These are phyloP conservation scores for Suillus alpinus DNA, from an alignment of 768 basidiomycete genomes.

Conservation along the genomic window DNA sequence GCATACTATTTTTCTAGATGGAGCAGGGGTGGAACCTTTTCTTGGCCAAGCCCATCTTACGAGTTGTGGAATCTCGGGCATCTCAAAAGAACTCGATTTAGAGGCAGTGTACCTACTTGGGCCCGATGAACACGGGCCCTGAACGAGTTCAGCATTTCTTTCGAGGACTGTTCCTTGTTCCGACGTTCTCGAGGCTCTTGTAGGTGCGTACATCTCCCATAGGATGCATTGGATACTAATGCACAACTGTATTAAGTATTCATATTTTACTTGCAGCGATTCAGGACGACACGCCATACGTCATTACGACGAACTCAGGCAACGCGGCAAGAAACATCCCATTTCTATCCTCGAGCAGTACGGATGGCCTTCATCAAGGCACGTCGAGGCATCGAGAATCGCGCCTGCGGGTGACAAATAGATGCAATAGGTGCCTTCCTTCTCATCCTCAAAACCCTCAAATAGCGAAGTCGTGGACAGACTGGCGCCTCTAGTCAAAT, in stretches of 20 bases:
- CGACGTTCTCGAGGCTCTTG: not conserved
- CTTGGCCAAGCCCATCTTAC: not conserved
- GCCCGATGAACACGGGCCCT: not conserved
- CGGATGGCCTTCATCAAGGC: not conserved
- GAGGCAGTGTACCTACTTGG: not conserved
- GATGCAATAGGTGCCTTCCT: not conserved
- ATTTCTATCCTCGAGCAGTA: not conserved
- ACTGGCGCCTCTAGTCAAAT: not conserved
- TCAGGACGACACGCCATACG: not conserved
- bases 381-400: not conserved
- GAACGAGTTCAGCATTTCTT: not conserved
- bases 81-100: not conserved
- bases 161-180: not conserved
- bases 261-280: not conserved
- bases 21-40: not conserved
- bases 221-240: not conserved
- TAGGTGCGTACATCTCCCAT: not conserved
- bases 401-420: not conserved
- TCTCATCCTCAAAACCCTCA: constrained; percentile 1
- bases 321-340: not conserved
- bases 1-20: not conserved
- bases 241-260: not conserved
- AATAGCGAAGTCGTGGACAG: constrained; percentile 1
- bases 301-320: not conserved
- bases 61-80: not conserved